phyloP scores from a whole-genome alignment of 805 yeast species.

The Myxozyma vanderwaltii region DNA sequence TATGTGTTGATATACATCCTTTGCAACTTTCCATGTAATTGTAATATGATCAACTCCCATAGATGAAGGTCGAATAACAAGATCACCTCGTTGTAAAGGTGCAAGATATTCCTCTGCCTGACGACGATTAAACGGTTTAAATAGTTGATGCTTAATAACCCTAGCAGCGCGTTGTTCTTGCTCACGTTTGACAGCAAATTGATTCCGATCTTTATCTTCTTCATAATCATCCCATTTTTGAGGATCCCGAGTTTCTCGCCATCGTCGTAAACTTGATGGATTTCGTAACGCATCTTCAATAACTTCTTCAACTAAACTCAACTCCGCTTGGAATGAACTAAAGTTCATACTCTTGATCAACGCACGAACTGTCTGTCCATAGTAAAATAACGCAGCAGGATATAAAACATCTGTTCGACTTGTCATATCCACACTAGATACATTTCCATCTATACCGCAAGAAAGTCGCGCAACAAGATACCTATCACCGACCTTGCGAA shows the following conservation, averaged over 20 bases:
- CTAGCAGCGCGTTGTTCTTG: constrained; percentile 70
- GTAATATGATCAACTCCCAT: constrained; percentile 86
- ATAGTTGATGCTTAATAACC: constrained; percentile 87
- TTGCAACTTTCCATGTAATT: constrained; percentile 95
- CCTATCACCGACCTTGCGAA: constrained; percentile 61
- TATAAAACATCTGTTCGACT: constrained; percentile 50
- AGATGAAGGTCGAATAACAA: constrained; percentile 93
- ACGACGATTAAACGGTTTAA: constrained; percentile 73
- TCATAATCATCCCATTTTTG: constrained; percentile 75
- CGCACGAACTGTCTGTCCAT: constrained; percentile 86
- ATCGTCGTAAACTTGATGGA: constrained; percentile 36
- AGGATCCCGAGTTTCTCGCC: constrained; percentile 50
- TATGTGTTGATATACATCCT: constrained; percentile 85
- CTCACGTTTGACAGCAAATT: constrained; percentile 57
- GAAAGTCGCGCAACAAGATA: constrained; percentile 51
- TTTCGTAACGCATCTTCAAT: constrained; percentile 53
- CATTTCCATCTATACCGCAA: constrained; percentile 63
- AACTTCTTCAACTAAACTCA: constrained; percentile 69
- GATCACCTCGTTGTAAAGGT: constrained; percentile 83
- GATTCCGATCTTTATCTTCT: constrained; percentile 64
- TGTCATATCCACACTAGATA: constrained; percentile 42
- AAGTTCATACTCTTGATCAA: constrained; percentile 71
- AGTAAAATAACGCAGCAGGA: constrained; percentile 50
- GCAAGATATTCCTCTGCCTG: constrained; percentile 96
- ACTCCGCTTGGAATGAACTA: constrained; percentile 70